Percentiles rank a stretch among this genome's conserved stretches.
These are phyloP conservation scores for Rhizopogon sp. DNA, from an alignment of 768 basidiomycete genomes.

Conservation along the genomic window DNA sequence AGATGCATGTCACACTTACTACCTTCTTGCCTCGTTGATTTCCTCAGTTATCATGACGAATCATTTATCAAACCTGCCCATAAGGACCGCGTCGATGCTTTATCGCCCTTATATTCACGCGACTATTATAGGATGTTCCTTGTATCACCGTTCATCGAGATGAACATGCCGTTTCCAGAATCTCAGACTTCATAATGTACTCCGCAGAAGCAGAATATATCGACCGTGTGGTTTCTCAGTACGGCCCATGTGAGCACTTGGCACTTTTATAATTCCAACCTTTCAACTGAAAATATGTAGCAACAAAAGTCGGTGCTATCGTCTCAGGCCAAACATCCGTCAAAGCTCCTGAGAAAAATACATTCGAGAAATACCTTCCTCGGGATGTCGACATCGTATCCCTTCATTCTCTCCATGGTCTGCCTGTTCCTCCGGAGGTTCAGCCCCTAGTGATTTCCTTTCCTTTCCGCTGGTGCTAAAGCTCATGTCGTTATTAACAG, in stretches of 20 bases:
- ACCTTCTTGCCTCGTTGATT: too few relatives aligned
- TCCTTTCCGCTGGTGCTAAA: neutral
- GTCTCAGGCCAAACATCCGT: slow-evolving; percentile 97
- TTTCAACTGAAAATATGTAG: slow-evolving; percentile 32
- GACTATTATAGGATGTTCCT: slow-evolving; percentile 37
- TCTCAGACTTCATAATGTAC: slow-evolving; percentile 92
- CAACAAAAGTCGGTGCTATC: slow-evolving; percentile 87
- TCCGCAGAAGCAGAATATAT: slow-evolving; percentile 92
- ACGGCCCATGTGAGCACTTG: slow-evolving; percentile 75
- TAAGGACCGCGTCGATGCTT: too few relatives aligned
- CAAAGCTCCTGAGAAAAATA: slow-evolving; percentile 87
- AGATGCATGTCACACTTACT: too few relatives aligned
- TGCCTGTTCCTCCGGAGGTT: slow-evolving; percentile 78
- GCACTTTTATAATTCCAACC: neutral
- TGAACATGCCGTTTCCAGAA: slow-evolving; percentile 84
- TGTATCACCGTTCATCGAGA: slow-evolving; percentile 65
- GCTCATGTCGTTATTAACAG: slow-evolving; percentile 33
- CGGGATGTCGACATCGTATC: slow-evolving; percentile 85
- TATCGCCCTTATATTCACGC: slow-evolving; percentile 9
- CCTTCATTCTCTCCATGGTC: slow-evolving; percentile 92
- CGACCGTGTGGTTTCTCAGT: slow-evolving; percentile 72
- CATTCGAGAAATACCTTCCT: slow-evolving; percentile 88
- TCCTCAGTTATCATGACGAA: too few relatives aligned
- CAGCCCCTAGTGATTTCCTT: slow-evolving; percentile 74
- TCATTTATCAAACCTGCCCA: too few relatives aligned